phyloP scores from a whole-genome alignment of 495 filamentous ascomycete genomes.

The Sabuloglossum arenarium region DNA sequence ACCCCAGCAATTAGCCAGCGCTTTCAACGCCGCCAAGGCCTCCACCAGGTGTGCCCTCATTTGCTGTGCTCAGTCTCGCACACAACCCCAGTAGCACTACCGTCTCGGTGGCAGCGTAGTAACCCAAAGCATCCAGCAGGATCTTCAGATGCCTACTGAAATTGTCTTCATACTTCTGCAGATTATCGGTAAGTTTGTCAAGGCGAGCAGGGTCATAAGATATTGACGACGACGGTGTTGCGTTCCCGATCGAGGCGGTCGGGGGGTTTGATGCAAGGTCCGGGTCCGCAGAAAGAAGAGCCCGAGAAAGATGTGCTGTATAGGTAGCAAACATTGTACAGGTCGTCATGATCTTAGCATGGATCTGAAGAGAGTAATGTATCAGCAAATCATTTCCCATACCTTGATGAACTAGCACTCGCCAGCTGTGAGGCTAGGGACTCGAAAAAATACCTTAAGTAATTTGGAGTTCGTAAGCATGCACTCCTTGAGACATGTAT shows the following conservation, averaged over 20 bases:
- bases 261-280: constrained; percentile 21
- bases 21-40: not conserved
- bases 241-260: constrained; percentile 10
- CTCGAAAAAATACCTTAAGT: constrained; percentile 47
- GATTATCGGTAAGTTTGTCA: constrained; percentile 60
- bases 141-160: constrained; percentile 84
- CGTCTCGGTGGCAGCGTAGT: constrained; percentile 93
- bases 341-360: constrained; percentile 82
- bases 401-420: not conserved
- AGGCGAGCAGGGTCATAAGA: constrained; percentile 41
- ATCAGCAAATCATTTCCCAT: not conserved
- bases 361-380: constrained; percentile 37
- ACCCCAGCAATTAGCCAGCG: not conserved
- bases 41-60: constrained; percentile 28
- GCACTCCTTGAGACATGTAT: constrained; percentile 95
- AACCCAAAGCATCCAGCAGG: constrained; percentile 78
- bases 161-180: constrained; percentile 76
- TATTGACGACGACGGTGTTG: constrained; percentile 10
- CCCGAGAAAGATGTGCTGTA: constrained; percentile 56
- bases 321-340: constrained; percentile 84
- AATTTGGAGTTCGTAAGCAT: constrained; percentile 95
- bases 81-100: constrained; percentile 79
- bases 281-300: constrained; percentile 56
- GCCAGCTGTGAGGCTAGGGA: not conserved
- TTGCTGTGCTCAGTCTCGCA: constrained; percentile 52